Evolutionary conservation across 768 basidiomycete species (phyloP).

Genomic region (Calvatia gigantea): DNA sequence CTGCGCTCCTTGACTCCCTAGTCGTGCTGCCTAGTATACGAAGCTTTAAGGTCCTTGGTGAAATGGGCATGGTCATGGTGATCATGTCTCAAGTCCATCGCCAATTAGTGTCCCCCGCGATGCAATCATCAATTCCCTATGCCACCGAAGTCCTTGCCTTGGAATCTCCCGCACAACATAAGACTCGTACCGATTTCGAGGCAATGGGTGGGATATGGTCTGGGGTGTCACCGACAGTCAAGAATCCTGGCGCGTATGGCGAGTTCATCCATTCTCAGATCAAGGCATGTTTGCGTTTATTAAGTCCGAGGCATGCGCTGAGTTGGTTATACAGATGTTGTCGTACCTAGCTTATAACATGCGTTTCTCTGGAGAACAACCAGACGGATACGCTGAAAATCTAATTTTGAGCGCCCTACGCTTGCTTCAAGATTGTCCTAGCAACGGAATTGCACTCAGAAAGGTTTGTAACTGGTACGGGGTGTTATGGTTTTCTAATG

Average conservation of each 20-base stretch:
- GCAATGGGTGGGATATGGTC: constrained; percentile 82
- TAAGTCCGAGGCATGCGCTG: constrained; percentile 2
- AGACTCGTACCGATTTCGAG: constrained; percentile 73
- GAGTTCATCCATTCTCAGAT: constrained; percentile 89
- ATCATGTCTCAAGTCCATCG: constrained; percentile 85
- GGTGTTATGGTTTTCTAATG: constrained; percentile 12
- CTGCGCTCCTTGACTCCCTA: constrained; percentile 50
- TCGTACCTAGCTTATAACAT: constrained; percentile 91
- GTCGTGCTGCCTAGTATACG: constrained; percentile 65
- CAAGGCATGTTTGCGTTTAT: constrained; percentile 53
- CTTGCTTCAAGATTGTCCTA: constrained; percentile 91
- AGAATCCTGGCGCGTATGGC: constrained; percentile 68
- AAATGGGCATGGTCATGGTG: constrained; percentile 90
- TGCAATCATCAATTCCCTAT: constrained; percentile 70
- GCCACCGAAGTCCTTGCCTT: constrained; percentile 76
- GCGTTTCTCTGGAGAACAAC: constrained; percentile 54
- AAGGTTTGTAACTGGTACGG: constrained; percentile 45
- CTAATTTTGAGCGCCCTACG: constrained; percentile 79
- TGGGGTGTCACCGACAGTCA: constrained; percentile 74
- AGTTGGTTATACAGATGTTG: constrained; percentile 55
- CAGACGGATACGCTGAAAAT: constrained; percentile 74
- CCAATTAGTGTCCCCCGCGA: constrained; percentile 55
- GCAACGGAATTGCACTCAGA: constrained; percentile 75
- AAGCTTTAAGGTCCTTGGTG: constrained; percentile 92
- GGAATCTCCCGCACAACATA: constrained; percentile 78